Base-by-base conservation (phyloP, 768 basidiomycete species). In the Rhodosporidiobolus odoratus region DNA sequence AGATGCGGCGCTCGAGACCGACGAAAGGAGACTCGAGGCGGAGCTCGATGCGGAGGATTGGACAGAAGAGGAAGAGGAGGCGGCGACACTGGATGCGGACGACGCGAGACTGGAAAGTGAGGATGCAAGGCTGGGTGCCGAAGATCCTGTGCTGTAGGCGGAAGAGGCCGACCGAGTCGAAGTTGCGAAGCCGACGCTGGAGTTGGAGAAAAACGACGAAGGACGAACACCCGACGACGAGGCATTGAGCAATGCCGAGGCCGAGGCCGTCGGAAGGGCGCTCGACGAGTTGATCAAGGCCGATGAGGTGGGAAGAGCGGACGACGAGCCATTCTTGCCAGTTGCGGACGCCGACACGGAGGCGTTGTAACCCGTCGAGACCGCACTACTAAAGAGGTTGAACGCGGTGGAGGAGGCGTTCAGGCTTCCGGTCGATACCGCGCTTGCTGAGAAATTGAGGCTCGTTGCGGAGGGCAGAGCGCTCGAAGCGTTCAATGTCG, bases 231-330 rank as follows among this genome's bases (percentile, higher is more conserved):
- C 57, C 38, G 57, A 58, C 37, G 57, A 6, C 37, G 57, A 56
- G 32, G 25, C n/a, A 30, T 8, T 53, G 52, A 17, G 43, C 43
- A 43, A 21, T 10, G 12, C 23, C 23, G 52, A 53, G 21, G 52
- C 27, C 9, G 52, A 53, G 8, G n/a, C 52, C 0, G 65, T 66
- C 47, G 65, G 48, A 16, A 66, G 45, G 35, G 65, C 57, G 50
- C 57, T 43, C 7, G 65, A 50, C 4, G 45, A 27, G 45, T 50
- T 32, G 65, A 37, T 6, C 40, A n/a, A 6, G 2, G 35, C 27
- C 13, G 62, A 62, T 30, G 43, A 35, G 27, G 64, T 47, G 19
- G 64, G 32, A 21, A 65, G 27, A 8, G 53, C 63, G 16, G 64
- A 47, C 15, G 65, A 58, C 21, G 65, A 66, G 4, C 27, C 45